phyloP scores from a whole-genome alignment of 441 rosid species.

The Croton setiger region DNA sequence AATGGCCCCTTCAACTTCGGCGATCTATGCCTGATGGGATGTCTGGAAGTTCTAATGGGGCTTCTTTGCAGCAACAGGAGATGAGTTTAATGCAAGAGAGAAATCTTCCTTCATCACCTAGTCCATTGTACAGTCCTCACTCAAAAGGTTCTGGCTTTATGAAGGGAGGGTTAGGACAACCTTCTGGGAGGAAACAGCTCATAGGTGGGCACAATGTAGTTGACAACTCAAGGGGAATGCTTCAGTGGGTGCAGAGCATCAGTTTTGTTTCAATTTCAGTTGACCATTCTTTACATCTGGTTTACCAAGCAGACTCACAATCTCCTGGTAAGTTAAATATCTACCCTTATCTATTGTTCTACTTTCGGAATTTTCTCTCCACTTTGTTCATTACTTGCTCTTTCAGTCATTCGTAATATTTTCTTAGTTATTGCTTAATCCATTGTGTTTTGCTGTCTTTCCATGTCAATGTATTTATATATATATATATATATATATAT shows the following conservation, averaged over 20 bases:
- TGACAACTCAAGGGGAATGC: slow-evolving; percentile 85
- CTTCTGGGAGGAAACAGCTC: slow-evolving; percentile 76
- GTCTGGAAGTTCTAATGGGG: slow-evolving; percentile 61
- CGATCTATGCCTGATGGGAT: slow-evolving; percentile 82
- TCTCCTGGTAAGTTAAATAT: slow-evolving; percentile 62
- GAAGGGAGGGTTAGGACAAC: slow-evolving; percentile 85
- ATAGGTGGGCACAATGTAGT: slow-evolving; percentile 62
- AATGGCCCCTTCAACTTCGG: slow-evolving; percentile 95
- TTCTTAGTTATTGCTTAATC: too few species aligned
- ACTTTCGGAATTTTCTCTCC: not conserved
- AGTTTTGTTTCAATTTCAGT: slow-evolving; percentile 78
- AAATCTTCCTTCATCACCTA: slow-evolving; percentile 78
- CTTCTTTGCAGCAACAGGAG: slow-evolving; percentile 89
- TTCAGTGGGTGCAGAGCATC: slow-evolving; percentile 98
- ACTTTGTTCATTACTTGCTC: not conserved
- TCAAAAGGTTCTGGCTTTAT: slow-evolving; percentile 79
- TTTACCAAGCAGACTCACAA: slow-evolving; percentile 70
- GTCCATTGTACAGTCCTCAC: slow-evolving; percentile 81
- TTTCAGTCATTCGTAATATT: not conserved
- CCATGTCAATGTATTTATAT: too few species aligned
- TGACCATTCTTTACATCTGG: slow-evolving; percentile 77
- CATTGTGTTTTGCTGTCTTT: not conserved
- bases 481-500: not conserved
- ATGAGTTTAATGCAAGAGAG: slow-evolving; percentile 94
- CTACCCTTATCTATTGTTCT: slow-evolving; percentile 9